These are phyloP conservation scores for Avena eriantha DNA, from an alignment of 176 grass and related monocot genomes.

Conservation along the genomic window DNA sequence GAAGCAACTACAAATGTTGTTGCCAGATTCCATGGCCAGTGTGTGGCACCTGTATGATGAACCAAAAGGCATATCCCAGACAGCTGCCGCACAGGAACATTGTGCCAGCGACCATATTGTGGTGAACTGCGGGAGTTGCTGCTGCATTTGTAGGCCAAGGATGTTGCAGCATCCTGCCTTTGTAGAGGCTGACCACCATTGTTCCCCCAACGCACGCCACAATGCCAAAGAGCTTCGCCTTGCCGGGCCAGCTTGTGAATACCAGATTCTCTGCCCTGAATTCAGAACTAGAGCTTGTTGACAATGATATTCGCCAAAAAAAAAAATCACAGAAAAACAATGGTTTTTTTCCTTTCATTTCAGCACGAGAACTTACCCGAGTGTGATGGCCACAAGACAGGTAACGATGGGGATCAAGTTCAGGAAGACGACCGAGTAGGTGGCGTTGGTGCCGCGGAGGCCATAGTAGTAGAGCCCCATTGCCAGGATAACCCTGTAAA, in stretches of 20 bases:
- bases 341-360: too few species aligned
- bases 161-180: constrained; percentile 33
- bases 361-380: constrained; percentile 35
- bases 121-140: not conserved
- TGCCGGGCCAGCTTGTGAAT: constrained; percentile 26
- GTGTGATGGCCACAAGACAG: constrained; percentile 46
- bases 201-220: constrained; percentile 46
- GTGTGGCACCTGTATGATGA: constrained; percentile 35
- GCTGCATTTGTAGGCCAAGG: constrained; percentile 22
- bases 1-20: not conserved
- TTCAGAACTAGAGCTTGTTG: not conserved
- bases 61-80: constrained; percentile 49
- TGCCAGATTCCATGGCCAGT: too few species aligned
- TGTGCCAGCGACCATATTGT: constrained; percentile 32
- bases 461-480: constrained; percentile 60
- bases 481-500: constrained; percentile 35
- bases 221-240: constrained; percentile 52
- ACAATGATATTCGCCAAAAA: not conserved
- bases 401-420: constrained; percentile 60
- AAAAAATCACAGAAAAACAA: not conserved
- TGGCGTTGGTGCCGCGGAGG: constrained; percentile 37
- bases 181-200: constrained; percentile 48
- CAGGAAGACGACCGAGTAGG: constrained; percentile 43
- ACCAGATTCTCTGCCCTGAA: constrained; percentile 51
- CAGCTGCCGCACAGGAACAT: constrained; percentile 36